Evolutionary conservation across 495 filamentous ascomycete genomes (phyloP).

Genomic region (Daldinia bambusicola): DNA sequence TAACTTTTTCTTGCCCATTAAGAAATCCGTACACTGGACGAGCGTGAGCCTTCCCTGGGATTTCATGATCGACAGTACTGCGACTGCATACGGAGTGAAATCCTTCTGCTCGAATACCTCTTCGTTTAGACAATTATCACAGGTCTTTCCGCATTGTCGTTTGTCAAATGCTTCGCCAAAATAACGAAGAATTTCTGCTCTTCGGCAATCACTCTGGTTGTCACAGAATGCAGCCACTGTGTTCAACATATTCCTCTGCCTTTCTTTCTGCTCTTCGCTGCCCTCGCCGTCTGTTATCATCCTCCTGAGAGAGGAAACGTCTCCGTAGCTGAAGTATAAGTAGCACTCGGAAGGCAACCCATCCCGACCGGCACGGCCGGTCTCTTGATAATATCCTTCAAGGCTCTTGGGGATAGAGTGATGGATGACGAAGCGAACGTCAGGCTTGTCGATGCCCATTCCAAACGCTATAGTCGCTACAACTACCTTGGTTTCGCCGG

Average conservation of each 20-base stretch:
- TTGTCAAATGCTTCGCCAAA: constrained; percentile 85
- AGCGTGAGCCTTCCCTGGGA: constrained; percentile 62
- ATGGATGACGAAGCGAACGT: constrained; percentile 96
- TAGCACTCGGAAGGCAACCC: constrained; percentile 88
- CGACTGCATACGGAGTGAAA: constrained; percentile 76
- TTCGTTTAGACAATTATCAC: constrained; percentile 85
- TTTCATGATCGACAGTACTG: constrained; percentile 72
- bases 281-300: constrained; percentile 87
- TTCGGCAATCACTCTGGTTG: constrained; percentile 83
- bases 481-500: constrained; percentile 80
- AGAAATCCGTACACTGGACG: constrained; percentile 62
- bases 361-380: constrained; percentile 92
- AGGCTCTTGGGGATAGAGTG: constrained; percentile 90
- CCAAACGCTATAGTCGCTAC: constrained; percentile 99
- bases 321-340: constrained; percentile 83
- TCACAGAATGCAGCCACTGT: constrained; percentile 88
- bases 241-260: constrained; percentile 84
- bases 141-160: constrained; percentile 74
- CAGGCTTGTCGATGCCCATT: constrained; percentile 98
- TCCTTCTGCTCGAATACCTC: constrained; percentile 73
- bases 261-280: constrained; percentile 77
- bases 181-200: constrained; percentile 88
- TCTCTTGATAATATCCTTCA: constrained; percentile 99
- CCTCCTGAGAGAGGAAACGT: constrained; percentile 66
- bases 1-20: constrained; percentile 57